Base-by-base conservation (phyloP, 306 rosid species). In the Cyclanthera cordifolia region DNA sequence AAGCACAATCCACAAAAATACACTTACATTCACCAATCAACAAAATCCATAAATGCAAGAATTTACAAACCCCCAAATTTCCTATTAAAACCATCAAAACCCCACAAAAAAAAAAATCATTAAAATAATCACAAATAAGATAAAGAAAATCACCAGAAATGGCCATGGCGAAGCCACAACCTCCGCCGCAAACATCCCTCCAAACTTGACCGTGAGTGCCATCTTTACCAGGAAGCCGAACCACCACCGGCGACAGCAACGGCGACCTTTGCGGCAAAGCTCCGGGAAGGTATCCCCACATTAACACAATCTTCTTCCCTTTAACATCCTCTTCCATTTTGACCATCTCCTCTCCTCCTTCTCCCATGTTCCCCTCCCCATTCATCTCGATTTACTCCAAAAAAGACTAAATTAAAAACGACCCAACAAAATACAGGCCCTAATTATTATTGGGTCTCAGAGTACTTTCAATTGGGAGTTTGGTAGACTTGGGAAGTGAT, bases 231-330 rank as follows among this genome's bases (percentile, higher is more conserved):
- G 90, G 78, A 66, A 68, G 72, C 82, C 82, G 81, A 63, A 85
- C 96, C 1, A 56, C 9, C 12, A 87, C 60, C 24, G 97, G 97
- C 1, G 83, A 59, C 13, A 85, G 53, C 14, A 91, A 73, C 72
- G 97, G 97, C 55, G 89, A 73, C 83, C 96, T 81, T 75, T 85
- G 92, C 34, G 92, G 96, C 67, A 82, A 78, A 81, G 97, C 96
- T 61, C 97, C 97, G 0, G 97, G 97, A 27, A 91, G 85, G 57
- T 89, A 91, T 2, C 96, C 97, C 89, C 96, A 91, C 97, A 91
- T 91, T 49, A 75, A 84, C 19, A 89, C 87, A 77, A 80, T 34
- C 65, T 69, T 51, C 53, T 69, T 79, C 28, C 73, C 73, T 70
- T 68, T 66, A 32, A 19, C 79, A 41, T 23, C 75, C 66, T 65